Base-by-base conservation (phyloP, 371 early-diverging fungal species). In the Apophysomyces elegans region DNA sequence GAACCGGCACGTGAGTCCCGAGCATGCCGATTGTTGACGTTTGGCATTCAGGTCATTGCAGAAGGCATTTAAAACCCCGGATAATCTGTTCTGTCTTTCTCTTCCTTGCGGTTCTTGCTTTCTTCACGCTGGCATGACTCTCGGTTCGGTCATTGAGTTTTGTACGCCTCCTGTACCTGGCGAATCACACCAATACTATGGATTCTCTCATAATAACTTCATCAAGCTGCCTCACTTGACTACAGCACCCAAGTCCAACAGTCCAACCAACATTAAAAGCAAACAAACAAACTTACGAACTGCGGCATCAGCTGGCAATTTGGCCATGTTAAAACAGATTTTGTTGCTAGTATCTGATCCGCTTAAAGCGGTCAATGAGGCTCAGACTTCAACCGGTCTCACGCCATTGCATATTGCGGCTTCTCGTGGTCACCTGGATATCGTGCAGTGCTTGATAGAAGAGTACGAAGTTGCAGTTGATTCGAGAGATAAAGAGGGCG, bases 351-450 rank as follows among this genome's bases (percentile, higher is more conserved):
- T 80, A 7, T 75, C 78, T 8, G 73, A 72, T 43, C 80, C 75
- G 18, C 70, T 73, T 41, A 77, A 78, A 57, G 75, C 81, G 12
- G 79, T 83, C 43, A 79, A 83, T 43, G 79, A 78, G 37, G 73
- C 79, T 46, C 81, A 78, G 35, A 76, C 86, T 5, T 70, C 85
- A 1, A 89, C 92, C 0, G 91, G 89, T n/a, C 70, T 89, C 61
- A 85, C 86, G 7, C 85, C 89, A 6, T 76, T 93, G 44, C 92
- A 91, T 64, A 80, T 85, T 63, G 93, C 93, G 12, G 84, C 88
- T n/a, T 80, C 90, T 8, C 80, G 90, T 32, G 92, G 92, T n/a
- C 88, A 89, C 60, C 68, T 86, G 35, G 86, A 83, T 5, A 78
- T 90, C 44, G 92, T 91, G 7, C 75, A 79, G 36, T 84, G 83